Conservation (phyloP, 176 grass and related monocot species). For the Areca catechu region DNA sequence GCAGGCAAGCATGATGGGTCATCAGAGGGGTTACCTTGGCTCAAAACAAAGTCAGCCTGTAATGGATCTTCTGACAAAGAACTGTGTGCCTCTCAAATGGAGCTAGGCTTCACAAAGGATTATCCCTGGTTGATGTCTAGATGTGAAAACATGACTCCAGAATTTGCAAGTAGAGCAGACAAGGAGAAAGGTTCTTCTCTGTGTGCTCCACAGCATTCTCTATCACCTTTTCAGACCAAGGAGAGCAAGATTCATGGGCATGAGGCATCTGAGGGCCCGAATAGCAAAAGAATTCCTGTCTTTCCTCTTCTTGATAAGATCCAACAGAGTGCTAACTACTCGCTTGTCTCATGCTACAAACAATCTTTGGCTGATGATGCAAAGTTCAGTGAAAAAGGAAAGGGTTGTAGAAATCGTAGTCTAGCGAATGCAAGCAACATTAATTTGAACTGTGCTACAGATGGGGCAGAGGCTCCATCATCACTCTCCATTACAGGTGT, state of each 20-base stretch:
- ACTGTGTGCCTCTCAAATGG: neutral
- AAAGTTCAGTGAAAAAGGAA: neutral
- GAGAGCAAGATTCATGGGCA: neutral
- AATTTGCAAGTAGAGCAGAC: no score
- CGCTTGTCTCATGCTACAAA: no score
- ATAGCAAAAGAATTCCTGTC: no score
- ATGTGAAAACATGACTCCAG: no score
- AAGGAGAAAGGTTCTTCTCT: no score
- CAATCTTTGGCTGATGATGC: no score
- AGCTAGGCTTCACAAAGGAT: no score
- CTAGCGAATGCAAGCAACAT: constrained; percentile 18
- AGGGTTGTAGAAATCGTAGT: constrained; percentile 8
- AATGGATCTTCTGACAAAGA: constrained; percentile 24
- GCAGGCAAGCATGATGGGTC: constrained; percentile 10
- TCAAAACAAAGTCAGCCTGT: constrained; percentile 34
- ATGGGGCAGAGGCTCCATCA: constrained; percentile 9
- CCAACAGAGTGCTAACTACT: neutral
- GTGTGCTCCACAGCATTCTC: no score
- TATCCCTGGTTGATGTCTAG: no score
- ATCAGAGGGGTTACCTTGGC: constrained; percentile 27
- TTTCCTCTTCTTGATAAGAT: neutral
- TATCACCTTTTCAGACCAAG: neutral
- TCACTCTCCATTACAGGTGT: constrained; percentile 17
- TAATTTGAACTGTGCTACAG: constrained; percentile 52
- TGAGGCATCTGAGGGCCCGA: no score